Base-by-base conservation (phyloP, 2,329 filamentous ascomycete genomes). In the Camptophora hylomeconis region DNA sequence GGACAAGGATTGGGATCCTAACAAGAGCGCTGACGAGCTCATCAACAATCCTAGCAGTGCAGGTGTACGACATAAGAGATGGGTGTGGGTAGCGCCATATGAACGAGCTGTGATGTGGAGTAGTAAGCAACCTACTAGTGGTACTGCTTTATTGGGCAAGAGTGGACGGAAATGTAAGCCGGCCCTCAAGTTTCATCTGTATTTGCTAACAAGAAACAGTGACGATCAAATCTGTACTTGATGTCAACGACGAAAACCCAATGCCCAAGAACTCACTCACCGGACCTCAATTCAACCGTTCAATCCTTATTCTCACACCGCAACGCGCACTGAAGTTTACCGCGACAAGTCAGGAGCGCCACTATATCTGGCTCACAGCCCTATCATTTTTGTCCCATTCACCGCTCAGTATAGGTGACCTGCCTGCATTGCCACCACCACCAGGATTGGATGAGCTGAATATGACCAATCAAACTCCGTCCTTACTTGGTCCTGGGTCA, bases 31-130 rank as follows among this genome's bases (percentile, higher is more conserved):
- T 19, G 72, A 72, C 38, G 75, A 84, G 47, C 72, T 80, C 38
- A 77, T 65, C 38, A 75, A 80, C 54, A 75, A 72, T 39, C 75
- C 79, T 35, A 65, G 61, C 12, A 67, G 62, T 40, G 72, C 68
- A 44, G 72, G 72, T 41, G 79, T 68, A 4, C 60, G 89, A 17
- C 89, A 98, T 53, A 94, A 86, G 60, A 71, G 89, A 52, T 98
- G 89, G 89, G 89, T 98, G 2, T 98, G 89, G 89, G 69, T 98
- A 39, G 89, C 87, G 11, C 89, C 89, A 3, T 95, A 98, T 49
- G 89, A 98, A 56, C 70, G 86, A 38, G 79, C 87, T 8, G 87
- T 98, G 36, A 81, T 98, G 54, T 98, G 89, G 89, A 94, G 87
- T 55, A 92, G 80, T 65, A 94, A 92, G 63, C 89, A 98, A 56